phyloP scores from a whole-genome alignment of 2,329 filamentous ascomycete species.

The Aureobasidium sp. region DNA sequence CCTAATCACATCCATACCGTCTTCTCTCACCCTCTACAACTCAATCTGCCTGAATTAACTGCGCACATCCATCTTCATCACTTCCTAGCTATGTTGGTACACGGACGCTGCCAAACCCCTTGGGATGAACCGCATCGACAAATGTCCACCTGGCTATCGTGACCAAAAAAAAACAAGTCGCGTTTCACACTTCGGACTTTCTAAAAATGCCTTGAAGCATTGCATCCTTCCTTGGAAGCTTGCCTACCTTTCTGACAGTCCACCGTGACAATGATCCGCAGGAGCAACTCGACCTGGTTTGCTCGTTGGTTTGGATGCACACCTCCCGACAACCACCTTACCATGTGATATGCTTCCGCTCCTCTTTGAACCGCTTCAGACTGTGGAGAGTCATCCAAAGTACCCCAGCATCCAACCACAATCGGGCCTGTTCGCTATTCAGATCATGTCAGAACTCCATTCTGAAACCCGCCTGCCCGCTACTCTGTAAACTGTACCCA shows the following conservation, averaged over 20 bases:
- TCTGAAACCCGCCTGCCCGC: too few species aligned
- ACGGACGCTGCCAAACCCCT: neutral
- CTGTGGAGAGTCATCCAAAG: too few species aligned
- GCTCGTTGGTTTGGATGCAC: neutral
- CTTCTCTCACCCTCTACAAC: too few species aligned
- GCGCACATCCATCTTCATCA: neutral
- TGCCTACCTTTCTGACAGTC: neutral
- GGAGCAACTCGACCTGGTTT: neutral
- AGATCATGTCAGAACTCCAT: too few species aligned
- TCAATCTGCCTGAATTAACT: neutral
- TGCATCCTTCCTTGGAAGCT: neutral
- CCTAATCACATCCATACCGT: neutral
- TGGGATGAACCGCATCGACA: neutral
- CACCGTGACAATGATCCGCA: neutral
- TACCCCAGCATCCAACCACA: too few species aligned
- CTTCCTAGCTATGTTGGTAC: rapidly evolving
- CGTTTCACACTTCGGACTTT: conserved; percentile 7
- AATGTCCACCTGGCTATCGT: neutral
- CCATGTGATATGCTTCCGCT: too few species aligned
- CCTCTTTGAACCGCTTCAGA: too few species aligned
- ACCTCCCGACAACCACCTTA: too few species aligned
- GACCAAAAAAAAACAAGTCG: neutral
- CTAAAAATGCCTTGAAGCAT: conserved; percentile 1
- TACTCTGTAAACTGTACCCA: too few species aligned
- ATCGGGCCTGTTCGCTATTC: too few species aligned